Base-by-base conservation (phyloP, 2,329 filamentous ascomycete genomes). In the Colletotrichum theobromicola region DNA sequence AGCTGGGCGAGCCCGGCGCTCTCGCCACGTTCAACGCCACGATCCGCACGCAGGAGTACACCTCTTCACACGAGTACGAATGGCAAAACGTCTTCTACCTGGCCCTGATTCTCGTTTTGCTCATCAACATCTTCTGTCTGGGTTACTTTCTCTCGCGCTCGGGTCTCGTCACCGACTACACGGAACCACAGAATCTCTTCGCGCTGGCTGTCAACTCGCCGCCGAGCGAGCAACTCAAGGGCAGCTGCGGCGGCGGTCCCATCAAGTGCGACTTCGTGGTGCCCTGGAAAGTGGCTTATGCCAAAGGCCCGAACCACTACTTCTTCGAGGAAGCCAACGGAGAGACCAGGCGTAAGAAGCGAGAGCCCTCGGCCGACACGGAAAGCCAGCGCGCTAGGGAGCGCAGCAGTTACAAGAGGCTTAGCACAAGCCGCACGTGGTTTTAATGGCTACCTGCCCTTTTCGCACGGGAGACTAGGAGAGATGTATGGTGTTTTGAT, bases 181-280 rank as follows among this genome's bases (percentile, higher is more conserved):
- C 92, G 0, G 94, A 96, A 79, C 93, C 94, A 1, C 91, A 93
- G 68, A 95, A 95, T 79, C 84, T 95, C 3, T 95, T 96, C 78
- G 87, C 91, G 0, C 83, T 95, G 0, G 93, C 93, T 3, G 86
- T 96, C 67, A 95, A 95, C 79, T 85, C 84, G 67, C 84, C 86
- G 2, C 83, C 84, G 4, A 85, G 82, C 50, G 70, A 74, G 6
- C 81, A 81, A 21, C 76, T 87, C 58, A 79, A 82, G 35, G 84
- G 85, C 1, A 82, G 81, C 72, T 87, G 85, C 72, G 84, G 84
- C 4, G 82, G 81, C 0, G 85, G 83, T 0, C 84, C 85, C 2
- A 73, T 79, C 34, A 79, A 79, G 62, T 77, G 78, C 16, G 83
- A 86, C 26, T 78, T 87, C 15, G 80, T 80, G 2, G 83, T 87